Conservation (phyloP, 2,329 filamentous ascomycete genomes). For the Rhynchosporium graminicola region DNA sequence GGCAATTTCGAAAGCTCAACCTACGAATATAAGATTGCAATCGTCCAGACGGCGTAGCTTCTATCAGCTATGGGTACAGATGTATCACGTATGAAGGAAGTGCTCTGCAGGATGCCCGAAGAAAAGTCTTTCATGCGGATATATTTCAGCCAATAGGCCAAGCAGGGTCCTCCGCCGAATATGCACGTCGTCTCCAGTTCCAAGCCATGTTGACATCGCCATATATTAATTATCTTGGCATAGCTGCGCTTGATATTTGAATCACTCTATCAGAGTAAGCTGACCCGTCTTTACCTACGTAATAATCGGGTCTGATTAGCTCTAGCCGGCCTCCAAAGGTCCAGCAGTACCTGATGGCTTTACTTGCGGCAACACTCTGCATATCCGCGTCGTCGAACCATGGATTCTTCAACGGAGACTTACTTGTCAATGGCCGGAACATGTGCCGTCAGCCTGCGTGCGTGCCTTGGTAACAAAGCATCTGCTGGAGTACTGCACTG, state of each 20-base stretch:
- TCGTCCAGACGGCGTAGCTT: neutral
- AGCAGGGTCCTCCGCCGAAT: neutral
- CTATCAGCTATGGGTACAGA: neutral
- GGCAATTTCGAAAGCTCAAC: neutral
- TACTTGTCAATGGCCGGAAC: slow-evolving; percentile 11
- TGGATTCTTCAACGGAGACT: neutral
- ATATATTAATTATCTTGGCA: slow-evolving; percentile 5
- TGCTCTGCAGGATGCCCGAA: neutral
- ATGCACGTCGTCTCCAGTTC: slow-evolving; percentile 4
- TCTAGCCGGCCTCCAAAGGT: neutral
- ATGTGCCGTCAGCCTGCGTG: slow-evolving; percentile 8
- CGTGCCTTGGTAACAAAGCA: neutral
- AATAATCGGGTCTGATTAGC: neutral
- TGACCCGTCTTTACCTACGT: neutral
- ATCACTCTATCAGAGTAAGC: slow-evolving; percentile 1
- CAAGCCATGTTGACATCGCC: neutral
- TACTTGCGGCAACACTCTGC: slow-evolving; percentile 13
- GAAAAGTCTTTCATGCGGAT: neutral
- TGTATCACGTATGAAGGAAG: neutral
- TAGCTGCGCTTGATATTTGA: slow-evolving; percentile 1
- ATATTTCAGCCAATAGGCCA: neutral
- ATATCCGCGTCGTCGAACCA: slow-evolving; percentile 7
- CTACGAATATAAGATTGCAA: neutral
- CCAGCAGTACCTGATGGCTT: neutral
- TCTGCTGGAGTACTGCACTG: neutral